Percentiles rank a stretch among this genome's conserved stretches.
Evolutionary conservation across 345 rosid genomes (phyloP).

Genomic region (Salix viminalis): DNA sequence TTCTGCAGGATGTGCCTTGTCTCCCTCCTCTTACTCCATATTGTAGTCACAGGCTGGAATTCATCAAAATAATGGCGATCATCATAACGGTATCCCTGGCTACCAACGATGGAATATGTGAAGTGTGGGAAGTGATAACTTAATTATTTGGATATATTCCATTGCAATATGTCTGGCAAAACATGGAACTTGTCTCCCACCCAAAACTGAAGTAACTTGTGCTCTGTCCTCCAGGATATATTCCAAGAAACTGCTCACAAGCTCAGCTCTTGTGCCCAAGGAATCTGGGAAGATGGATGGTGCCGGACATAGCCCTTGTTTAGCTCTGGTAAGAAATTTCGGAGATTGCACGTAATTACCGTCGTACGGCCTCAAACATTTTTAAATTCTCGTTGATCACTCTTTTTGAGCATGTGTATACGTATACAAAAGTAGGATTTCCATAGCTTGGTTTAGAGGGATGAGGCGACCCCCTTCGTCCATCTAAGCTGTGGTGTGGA

Average conservation of each 20-base stretch:
- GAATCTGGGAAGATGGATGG: conserved; percentile 4
- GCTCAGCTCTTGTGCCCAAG: neutral
- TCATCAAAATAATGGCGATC: conserved; percentile 9
- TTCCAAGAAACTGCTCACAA: neutral
- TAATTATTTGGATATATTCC: too few species aligned
- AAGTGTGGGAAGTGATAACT: neutral
- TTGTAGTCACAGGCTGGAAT: conserved; percentile 16
- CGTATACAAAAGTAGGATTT: neutral
- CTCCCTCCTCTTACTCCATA: conserved; percentile 29
- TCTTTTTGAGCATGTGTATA: neutral
- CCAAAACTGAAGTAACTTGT: neutral
- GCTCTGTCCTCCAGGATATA: neutral
- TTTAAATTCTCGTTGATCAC: neutral
- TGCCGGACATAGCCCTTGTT: neutral
- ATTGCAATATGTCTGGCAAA: neutral
- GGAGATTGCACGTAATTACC: neutral
- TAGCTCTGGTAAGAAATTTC: neutral
- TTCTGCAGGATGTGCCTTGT: conserved; percentile 21
- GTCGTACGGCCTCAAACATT: neutral
- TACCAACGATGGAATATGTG: neutral
- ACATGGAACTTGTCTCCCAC: neutral
- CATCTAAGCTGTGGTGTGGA: neutral
- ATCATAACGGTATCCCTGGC: neutral
- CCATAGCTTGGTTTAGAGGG: neutral
- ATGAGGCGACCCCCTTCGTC: neutral